Conservation (phyloP, 2,329 filamentous ascomycete genomes). For the Aspergillus sp. region DNA sequence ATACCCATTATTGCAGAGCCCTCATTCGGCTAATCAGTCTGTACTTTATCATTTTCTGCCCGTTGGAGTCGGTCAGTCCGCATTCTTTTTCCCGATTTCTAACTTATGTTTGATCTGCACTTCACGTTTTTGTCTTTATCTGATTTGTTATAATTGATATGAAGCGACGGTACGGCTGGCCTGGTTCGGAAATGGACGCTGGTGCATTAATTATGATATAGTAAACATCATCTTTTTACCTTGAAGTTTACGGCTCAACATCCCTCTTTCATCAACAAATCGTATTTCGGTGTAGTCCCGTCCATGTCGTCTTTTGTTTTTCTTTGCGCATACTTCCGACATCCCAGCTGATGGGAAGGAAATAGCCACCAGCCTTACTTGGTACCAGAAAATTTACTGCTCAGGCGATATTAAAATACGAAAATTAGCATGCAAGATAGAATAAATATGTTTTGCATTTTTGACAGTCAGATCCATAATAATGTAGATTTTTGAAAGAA, state of each 20-base stretch:
- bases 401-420: too few species aligned
- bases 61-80: neutral
- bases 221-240: neutral
- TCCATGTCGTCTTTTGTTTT: too few species aligned
- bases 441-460: too few species aligned
- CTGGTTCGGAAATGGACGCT: conserved; percentile 4
- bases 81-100: neutral
- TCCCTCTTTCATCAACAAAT: neutral
- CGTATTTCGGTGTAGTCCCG: neutral
- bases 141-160: neutral
- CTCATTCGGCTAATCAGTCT: neutral
- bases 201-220: neutral
- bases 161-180: conserved; percentile 1
- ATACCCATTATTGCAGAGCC: neutral
- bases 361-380: too few species aligned
- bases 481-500: too few species aligned
- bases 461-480: too few species aligned
- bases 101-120: neutral
- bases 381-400: too few species aligned
- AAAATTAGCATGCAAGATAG: too few species aligned
- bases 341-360: neutral
- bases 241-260: neutral
- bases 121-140: neutral
- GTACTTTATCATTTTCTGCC: neutral
- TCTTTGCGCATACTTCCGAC: neutral